Evolutionary conservation across 257 asterid genomes (phyloP), one percentile per base, ranked within the genome.

Genomic region (Solanum acaule): DNA sequence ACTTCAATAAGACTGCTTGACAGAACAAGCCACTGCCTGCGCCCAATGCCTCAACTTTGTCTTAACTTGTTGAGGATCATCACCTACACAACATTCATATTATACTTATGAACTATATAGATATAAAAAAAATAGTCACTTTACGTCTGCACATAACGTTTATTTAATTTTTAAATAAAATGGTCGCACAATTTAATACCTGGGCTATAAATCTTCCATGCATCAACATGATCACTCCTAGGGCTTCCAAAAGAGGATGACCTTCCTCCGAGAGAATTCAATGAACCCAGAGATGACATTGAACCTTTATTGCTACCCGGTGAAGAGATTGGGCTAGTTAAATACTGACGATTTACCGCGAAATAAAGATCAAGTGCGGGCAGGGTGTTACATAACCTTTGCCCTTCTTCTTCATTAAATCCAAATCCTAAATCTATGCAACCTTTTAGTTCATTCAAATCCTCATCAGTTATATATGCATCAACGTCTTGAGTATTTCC

Each of bases 381-480:
- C 83, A 96, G 89, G 18, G 98, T 95, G 77, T 90, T 88, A 91
- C 98, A 93, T 8, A 96, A 88, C 6, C 88, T 84, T 73, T 94
- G 96, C 6, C 96, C 98, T 49, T 93, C 91, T 84, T 94, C 95
- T 81, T 95, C 98, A 4, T 96, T 94, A 88, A 96, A 96, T 1
- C 98, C 98, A 84, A 96, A 96, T 22, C 98, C 98, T 31, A 96
- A 87, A 87, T 96, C 98, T 27, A 96, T 96, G 92, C 95, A 94
- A 13, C 98, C 98, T 87, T 92, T 96, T 3, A 96, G 93, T 93
- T 96, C 98, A 6, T 91, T 91, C 75, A 96, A 89, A 77, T 96
- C 98, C 91, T 94, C 98, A 65, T 96, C 98, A 3, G 98, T 95
- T 86, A 95, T 87, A 34, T 81, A 63, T 23, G 71, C 84, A 2